A percentile compares a stretch with the other conserved stretches of the same genome.
Evolutionary conservation across 495 filamentous ascomycete species (phyloP).

Genomic region (Penicillium arizonense): DNA sequence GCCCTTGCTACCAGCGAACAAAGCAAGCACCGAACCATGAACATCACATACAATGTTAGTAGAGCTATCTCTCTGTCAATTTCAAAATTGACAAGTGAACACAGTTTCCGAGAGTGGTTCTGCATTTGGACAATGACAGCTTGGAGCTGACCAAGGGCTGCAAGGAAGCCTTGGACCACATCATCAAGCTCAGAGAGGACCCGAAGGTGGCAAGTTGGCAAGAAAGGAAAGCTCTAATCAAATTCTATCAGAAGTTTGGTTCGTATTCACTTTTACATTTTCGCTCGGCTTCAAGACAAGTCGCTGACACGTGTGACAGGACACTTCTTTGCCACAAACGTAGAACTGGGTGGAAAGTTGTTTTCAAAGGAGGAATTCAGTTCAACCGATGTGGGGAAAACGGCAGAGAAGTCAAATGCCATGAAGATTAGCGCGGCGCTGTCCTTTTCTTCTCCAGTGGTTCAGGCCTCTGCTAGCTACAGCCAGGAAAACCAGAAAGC

Average conservation of each 20-base stretch:
- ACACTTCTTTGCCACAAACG: constrained; percentile 2
- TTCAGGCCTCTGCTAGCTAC: background rate
- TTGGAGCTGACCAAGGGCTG: background rate
- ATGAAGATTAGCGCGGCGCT: constrained; percentile 1
- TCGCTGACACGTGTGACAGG: background rate
- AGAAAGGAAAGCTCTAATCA: background rate
- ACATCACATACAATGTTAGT: constrained; percentile 7
- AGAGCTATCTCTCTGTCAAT: background rate
- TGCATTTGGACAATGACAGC: background rate
- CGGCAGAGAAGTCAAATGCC: background rate
- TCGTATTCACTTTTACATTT: background rate
- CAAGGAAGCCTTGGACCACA: background rate
- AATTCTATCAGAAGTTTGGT: constrained; percentile 3
- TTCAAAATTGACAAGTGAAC: background rate
- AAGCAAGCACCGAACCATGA: background rate
- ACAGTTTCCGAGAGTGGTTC: background rate
- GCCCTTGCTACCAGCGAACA: background rate
- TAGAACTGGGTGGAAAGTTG: constrained; percentile 4
- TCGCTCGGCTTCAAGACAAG: no score
- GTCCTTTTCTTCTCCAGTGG: background rate
- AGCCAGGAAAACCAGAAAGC: background rate
- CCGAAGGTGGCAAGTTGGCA: no score
- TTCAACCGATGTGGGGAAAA: background rate
- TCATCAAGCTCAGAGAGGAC: background rate
- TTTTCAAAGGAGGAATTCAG: constrained; percentile 1